These are phyloP conservation scores for Daldinia concentrica DNA, from an alignment of 495 filamentous ascomycete genomes.

Conservation along the genomic window DNA sequence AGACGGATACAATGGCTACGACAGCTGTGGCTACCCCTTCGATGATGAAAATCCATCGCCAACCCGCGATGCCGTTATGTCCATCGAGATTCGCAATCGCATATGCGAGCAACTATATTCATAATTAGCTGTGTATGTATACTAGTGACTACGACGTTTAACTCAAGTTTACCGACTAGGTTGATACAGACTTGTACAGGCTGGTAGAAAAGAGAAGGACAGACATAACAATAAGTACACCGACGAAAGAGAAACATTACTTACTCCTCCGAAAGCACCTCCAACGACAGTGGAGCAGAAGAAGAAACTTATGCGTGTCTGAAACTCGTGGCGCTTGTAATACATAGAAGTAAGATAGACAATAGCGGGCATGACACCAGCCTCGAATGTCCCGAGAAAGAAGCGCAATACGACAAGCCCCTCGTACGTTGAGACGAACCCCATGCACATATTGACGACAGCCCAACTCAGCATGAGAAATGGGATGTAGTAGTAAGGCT, in stretches of 20 bases:
- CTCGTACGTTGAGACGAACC: conserved; percentile 59
- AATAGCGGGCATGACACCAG: conserved; percentile 65
- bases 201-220: background rate
- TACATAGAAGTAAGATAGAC: conserved; percentile 68
- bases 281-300: conserved; percentile 66
- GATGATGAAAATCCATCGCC: conserved; percentile 63
- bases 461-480: conserved; percentile 66
- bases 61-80: conserved; percentile 55
- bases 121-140: conserved; percentile 16
- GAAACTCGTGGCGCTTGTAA: conserved; percentile 70
- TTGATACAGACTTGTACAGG: background rate
- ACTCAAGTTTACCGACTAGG: background rate
- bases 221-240: background rate
- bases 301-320: conserved; percentile 66
- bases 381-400: conserved; percentile 68
- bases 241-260: conserved; percentile 14
- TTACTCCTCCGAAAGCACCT: conserved; percentile 67
- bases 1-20: conserved; percentile 57
- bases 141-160: background rate
- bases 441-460: conserved; percentile 62
- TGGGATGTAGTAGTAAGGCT: conserved; percentile 63
- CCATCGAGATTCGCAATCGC: conserved; percentile 66
- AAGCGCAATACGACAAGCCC: conserved; percentile 64
- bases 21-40: conserved; percentile 64
- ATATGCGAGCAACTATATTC: conserved; percentile 62